Base-by-base conservation (phyloP, 208 protist genomes). In the Herpetomonas tarakana region DNA sequence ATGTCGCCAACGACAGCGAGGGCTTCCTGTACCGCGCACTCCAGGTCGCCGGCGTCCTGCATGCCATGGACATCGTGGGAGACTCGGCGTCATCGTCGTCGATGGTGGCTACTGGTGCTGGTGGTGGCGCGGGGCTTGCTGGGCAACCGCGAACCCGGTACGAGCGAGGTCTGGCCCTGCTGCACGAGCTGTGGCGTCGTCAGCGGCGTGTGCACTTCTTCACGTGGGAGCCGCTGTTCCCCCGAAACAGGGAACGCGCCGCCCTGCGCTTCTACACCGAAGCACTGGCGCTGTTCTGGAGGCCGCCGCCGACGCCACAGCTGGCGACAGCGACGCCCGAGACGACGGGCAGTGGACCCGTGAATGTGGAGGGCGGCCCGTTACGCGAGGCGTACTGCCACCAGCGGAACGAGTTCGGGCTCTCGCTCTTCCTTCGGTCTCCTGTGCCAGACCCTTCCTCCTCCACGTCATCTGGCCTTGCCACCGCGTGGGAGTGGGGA, bases 401-500 rank as follows among this genome's bases (percentile, higher is more conserved):
- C 3, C 62, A 82, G 28, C 71, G 83, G 1, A n/a, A 67, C 2
- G 27, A 74, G 38, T 83, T 76, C 59, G 82, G 79, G 3, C 58
- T 89, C 21, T 74, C 80, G 51, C 66, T 94, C 19, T 94, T 91
- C 58, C 52, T 91, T 18, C 72, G 87, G 1, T 89, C 66, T 63
- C 74, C 70, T 6, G 46, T 71, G 12, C 65, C 60, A 4, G 44
- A 49, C 14, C 6, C 9, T 16, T 28, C 14, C 22, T 16, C 9
- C 50, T 22, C 28, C 50, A 9, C 29, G 19, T 55, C 50, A 19
- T n/a, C n/a, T n/a, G n/a, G n/a, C n/a, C n/a, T n/a, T n/a, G n/a
- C n/a, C n/a, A n/a, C n/a, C n/a, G n/a, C n/a, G n/a, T n/a, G n/a
- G n/a, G n/a, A n/a, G n/a, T n/a, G n/a, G n/a, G n/a, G n/a, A n/a